Percentiles rank a stretch among this genome's conserved stretches.
Conservation (phyloP, 805 yeast species). For the Brettanomyces anomalus region DNA sequence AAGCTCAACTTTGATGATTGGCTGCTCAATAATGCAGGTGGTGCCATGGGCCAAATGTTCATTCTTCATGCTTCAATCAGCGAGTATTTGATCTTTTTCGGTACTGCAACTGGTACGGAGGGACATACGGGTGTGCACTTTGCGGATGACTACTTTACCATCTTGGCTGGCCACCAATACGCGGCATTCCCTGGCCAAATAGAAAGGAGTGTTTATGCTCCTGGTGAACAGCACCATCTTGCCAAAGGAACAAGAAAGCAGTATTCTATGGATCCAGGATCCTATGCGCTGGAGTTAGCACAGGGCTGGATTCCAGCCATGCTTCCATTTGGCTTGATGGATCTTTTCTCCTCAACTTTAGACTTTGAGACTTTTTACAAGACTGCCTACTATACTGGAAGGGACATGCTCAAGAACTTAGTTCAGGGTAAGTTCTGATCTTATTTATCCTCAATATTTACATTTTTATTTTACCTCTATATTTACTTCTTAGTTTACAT, state of each 20-base stretch:
- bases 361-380: slow-evolving; percentile 61
- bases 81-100: slow-evolving; percentile 89
- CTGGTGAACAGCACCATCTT: slow-evolving; percentile 85
- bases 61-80: slow-evolving; percentile 90
- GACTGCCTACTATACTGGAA: slow-evolving; percentile 69
- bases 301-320: slow-evolving; percentile 98
- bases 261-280: slow-evolving; percentile 73
- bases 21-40: slow-evolving; percentile 97
- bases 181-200: slow-evolving; percentile 64
- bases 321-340: slow-evolving; percentile 93
- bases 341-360: slow-evolving; percentile 68
- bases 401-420: slow-evolving; percentile 66
- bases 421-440: slow-evolving; percentile 58
- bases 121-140: slow-evolving; percentile 95
- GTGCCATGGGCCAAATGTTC: slow-evolving; percentile 96
- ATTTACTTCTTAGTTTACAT: not conserved
- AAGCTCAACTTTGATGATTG: slow-evolving; percentile 71
- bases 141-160: slow-evolving; percentile 96
- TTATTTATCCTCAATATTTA: not conserved
- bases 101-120: slow-evolving; percentile 89
- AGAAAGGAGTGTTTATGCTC: slow-evolving; percentile 60
- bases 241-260: slow-evolving; percentile 69
- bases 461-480: not conserved
- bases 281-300: slow-evolving; percentile 89
- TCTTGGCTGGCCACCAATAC: slow-evolving; percentile 66